Evolutionary conservation across 768 basidiomycete genomes (phyloP).

Genomic region (Tricholoma sp.): DNA sequence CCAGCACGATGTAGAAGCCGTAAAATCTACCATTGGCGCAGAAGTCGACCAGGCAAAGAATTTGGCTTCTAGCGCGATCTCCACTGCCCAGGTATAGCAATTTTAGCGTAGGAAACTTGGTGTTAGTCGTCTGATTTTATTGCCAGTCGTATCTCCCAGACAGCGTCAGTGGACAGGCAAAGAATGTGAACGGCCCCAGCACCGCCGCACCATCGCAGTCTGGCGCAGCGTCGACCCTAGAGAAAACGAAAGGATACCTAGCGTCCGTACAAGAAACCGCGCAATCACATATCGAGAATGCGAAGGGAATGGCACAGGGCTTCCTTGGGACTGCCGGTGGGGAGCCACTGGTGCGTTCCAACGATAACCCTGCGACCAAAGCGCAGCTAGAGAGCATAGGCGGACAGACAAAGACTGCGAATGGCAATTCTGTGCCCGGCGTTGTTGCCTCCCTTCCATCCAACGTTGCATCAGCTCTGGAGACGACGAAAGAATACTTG

Average conservation of each 20-base stretch:
- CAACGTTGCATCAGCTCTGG: conserved; percentile 23
- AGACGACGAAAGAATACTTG: conserved; percentile 21
- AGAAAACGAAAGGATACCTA: conserved; percentile 20
- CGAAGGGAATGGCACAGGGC: conserved; percentile 30
- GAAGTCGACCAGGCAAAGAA: conserved; percentile 50
- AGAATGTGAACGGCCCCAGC: conserved; percentile 9
- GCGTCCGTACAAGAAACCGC: conserved; percentile 27
- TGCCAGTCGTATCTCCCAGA: conserved; percentile 24
- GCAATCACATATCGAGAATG: conserved; percentile 38
- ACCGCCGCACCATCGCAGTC: conserved; percentile 27
- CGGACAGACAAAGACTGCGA: conserved; percentile 14
- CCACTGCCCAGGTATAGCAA: conserved; percentile 40
- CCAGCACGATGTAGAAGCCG: conserved; percentile 41
- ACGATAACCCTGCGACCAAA: conserved; percentile 30
- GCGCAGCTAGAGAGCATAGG: conserved; percentile 17
- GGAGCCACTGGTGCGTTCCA: conserved; percentile 13
- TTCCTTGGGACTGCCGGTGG: conserved; percentile 17
- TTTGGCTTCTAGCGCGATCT: conserved; percentile 36
- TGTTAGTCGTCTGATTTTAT: background rate
- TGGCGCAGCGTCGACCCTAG: conserved; percentile 24
- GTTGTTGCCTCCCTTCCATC: conserved; percentile 28
- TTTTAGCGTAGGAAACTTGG: background rate
- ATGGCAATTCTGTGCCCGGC: conserved; percentile 8
- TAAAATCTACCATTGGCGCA: conserved; percentile 36
- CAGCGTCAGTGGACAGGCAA: conserved; percentile 20